Evolutionary conservation across 1,284 basidiomycete species (phyloP).

Genomic region (Exsudoporus floridanus): DNA sequence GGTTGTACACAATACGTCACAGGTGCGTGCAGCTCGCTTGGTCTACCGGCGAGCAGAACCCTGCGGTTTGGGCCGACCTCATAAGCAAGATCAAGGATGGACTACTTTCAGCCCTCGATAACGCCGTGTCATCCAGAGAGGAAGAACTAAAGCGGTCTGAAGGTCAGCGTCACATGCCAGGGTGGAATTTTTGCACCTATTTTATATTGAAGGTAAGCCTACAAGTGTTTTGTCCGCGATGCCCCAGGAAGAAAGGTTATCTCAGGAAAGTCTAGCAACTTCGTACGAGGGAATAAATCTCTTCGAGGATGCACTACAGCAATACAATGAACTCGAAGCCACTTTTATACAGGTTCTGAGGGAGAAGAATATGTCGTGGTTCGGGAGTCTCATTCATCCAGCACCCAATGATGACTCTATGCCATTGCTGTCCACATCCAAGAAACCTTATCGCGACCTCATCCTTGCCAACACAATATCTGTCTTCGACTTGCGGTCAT

Average conservation of each 20-base stretch:
- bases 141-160: constrained; percentile 89
- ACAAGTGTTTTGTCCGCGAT: not conserved
- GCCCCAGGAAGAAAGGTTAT: not conserved
- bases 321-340: constrained; percentile 90
- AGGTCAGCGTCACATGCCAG: constrained; percentile 81
- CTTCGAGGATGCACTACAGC: constrained; percentile 83
- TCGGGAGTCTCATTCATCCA: constrained; percentile 77
- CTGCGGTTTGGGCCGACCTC: constrained; percentile 87
- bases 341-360: constrained; percentile 77
- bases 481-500: constrained; percentile 92
- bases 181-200: constrained; percentile 97
- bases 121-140: constrained; percentile 73
- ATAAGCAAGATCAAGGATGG: constrained; percentile 89
- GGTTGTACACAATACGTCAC: constrained; percentile 18
- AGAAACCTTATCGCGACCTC: constrained; percentile 87
- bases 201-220: constrained; percentile 83
- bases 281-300: constrained; percentile 92
- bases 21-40: constrained; percentile 83
- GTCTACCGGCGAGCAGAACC: constrained; percentile 68
- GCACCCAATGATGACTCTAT: constrained; percentile 76
- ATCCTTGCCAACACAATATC: constrained; percentile 91
- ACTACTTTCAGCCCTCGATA: constrained; percentile 79
- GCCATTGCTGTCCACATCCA: constrained; percentile 75
- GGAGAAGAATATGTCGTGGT: constrained; percentile 89
- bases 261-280: constrained; percentile 87